Base-by-base conservation (phyloP, 2,329 filamentous ascomycete genomes). In the Colletotrichum lindemuthianum region DNA sequence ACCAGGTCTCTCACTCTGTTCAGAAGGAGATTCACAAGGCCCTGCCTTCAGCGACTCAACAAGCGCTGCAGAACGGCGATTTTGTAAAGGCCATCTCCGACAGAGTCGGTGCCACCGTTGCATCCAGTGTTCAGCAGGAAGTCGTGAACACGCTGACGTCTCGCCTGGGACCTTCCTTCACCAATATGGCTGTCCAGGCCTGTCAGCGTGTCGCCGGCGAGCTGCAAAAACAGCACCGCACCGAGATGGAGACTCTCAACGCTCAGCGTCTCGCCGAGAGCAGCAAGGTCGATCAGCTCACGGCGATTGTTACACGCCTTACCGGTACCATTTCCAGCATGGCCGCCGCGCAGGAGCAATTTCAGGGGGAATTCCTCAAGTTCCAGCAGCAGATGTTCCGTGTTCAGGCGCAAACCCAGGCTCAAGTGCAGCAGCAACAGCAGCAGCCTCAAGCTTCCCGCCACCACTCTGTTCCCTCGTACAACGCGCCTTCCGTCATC, bases 1-100 rank as follows among this genome's bases (percentile, higher is more conserved):
- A 87, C 52, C 85, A 90, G 56, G 77, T 96, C 43, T 83, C 87
- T n/a, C 83, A 84, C 44, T 81, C 84, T 2, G 77, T 97, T 47
- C 88, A 92, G 60, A 88, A 88, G 69, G 92, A 97, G 76, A 80
- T 97, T 68, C 89, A 91, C 72, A 85, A 84, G 60, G 78, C 84
- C 40, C 81, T 98, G 40, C 92, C 93, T 2, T 81, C 85, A 65
- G 85, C 88, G 9, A 81, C 96, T 61, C 80, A 82, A 50, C 86
- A 88, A 68, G 87, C 91, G 24, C 77, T 97, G 57, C 89, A 92
- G 72, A 91, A 90, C 68, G 88, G 89, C 10, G 90, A 94, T 52
- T 82, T 96, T 43, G 81, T 92, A 67, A 90, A 90, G 71, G 80
- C 85, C 7, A 87, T 97, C 59, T 86, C 90, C 4, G 92, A 96